phyloP scores from a whole-genome alignment of 2,329 filamentous ascomycete species.

The Aciculosporium take region DNA sequence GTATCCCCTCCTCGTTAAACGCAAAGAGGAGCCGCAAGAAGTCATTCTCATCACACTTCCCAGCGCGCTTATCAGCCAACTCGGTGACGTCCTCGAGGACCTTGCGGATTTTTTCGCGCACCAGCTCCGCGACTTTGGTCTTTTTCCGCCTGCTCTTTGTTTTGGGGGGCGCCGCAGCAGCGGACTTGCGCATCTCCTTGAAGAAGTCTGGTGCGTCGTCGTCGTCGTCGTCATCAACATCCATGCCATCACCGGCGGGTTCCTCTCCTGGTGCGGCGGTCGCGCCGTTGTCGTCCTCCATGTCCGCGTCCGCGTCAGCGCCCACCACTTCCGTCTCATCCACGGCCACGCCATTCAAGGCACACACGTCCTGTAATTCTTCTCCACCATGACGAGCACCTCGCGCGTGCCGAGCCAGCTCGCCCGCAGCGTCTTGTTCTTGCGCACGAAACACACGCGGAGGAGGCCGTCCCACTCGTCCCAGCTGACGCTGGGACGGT shows the following conservation, averaged over 20 bases:
- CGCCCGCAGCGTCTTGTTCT: conserved; percentile 79
- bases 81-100: conserved; percentile 71
- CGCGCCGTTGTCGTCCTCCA: conserved; percentile 22
- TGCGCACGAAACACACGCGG: conserved; percentile 54
- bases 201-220: conserved; percentile 77
- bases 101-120: conserved; percentile 75
- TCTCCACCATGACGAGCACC: conserved; percentile 67
- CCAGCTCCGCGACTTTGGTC: conserved; percentile 64
- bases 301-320: conserved; percentile 26
- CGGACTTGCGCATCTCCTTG: conserved; percentile 42
- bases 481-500: conserved; percentile 74
- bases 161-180: conserved; percentile 29
- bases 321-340: conserved; percentile 49
- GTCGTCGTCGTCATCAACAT: conserved; percentile 50
- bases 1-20: conserved; percentile 86
- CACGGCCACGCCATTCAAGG: conserved; percentile 65
- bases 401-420: conserved; percentile 69
- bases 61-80: conserved; percentile 65
- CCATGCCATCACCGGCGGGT: conserved; percentile 25
- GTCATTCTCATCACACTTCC: conserved; percentile 84
- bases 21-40: conserved; percentile 68
- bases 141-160: conserved; percentile 59
- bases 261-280: not conserved
- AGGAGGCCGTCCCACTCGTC: conserved; percentile 92
- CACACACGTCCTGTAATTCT: conserved; percentile 85